Conservation (phyloP, 2,329 filamentous ascomycete genomes). For the Sarocladium strictum region DNA sequence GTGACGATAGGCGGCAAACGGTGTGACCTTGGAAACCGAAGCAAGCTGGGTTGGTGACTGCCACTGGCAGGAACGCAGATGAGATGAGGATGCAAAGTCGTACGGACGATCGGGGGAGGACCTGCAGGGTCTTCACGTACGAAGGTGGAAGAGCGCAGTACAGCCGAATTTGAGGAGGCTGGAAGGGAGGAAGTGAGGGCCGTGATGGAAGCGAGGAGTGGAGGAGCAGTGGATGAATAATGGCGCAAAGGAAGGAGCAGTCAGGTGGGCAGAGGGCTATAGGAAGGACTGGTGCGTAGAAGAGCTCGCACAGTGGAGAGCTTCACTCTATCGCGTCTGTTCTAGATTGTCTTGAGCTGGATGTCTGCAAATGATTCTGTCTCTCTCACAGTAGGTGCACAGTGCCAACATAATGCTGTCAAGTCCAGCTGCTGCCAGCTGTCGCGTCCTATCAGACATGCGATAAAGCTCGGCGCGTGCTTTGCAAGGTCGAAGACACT, state of each 20-base stretch:
- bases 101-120: not conserved
- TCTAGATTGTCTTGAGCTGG: not conserved
- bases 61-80: conserved; percentile 3
- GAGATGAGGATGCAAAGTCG: not conserved
- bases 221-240: not conserved
- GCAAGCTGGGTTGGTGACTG: not conserved
- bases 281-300: not conserved
- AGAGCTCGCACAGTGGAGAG: not conserved
- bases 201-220: not conserved
- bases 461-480: not conserved
- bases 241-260: not conserved
- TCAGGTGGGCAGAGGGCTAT: not conserved
- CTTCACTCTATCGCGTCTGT: not conserved
- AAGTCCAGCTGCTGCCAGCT: not conserved
- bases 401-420: not conserved
- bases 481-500: not conserved
- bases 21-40: not conserved
- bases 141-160: not conserved
- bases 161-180: not conserved
- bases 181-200: not conserved
- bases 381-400: no score
- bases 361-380: not conserved
- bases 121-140: not conserved
- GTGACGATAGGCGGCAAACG: not conserved
- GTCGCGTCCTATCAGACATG: not conserved